These are phyloP conservation scores for Parachlorella kessleri DNA, from an alignment of 139 green algal genomes.

Conservation along the genomic window DNA sequence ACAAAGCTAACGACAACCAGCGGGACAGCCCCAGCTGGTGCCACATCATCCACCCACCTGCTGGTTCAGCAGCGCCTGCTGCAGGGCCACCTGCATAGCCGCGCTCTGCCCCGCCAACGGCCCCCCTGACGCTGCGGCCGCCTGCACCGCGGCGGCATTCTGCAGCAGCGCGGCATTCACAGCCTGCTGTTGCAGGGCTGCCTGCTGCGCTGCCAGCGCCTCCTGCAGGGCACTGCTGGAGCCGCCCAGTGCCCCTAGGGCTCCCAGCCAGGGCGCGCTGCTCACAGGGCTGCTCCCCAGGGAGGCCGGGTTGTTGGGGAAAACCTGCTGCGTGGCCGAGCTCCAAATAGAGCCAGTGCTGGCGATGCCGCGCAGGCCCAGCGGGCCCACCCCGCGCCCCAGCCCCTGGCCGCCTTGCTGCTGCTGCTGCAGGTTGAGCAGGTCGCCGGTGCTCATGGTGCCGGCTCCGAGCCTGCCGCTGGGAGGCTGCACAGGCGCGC, in stretches of 20 bases:
- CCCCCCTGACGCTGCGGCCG: slow-evolving; percentile 49
- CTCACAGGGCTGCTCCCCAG: slow-evolving; percentile 31
- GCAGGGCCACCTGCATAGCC: slow-evolving; percentile 37
- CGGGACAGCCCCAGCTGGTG: too few species aligned
- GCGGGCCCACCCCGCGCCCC: not conserved
- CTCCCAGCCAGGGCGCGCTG: slow-evolving; percentile 1
- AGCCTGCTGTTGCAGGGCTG: slow-evolving; percentile 9
- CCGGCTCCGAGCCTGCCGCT: slow-evolving; percentile 4
- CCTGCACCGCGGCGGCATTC: slow-evolving; percentile 23
- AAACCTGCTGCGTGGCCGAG: not conserved
- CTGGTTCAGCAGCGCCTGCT: slow-evolving; percentile 45
- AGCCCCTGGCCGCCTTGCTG: not conserved
- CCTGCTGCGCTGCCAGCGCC: slow-evolving; percentile 37
- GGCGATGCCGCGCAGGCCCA: slow-evolving; percentile 24
- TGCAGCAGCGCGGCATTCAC: slow-evolving; percentile 18
- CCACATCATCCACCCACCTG: too few species aligned
- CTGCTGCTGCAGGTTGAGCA: slow-evolving; percentile 25
- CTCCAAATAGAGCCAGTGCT: slow-evolving; percentile 29
- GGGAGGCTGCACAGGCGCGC: slow-evolving; percentile 14
- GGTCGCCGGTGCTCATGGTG: slow-evolving; percentile 28
- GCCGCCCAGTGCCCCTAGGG: not conserved
- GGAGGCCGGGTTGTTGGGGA: not conserved
- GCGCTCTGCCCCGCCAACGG: slow-evolving; percentile 43
- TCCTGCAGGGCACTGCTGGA: slow-evolving; percentile 32
- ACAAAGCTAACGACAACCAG: too few species aligned